These are phyloP conservation scores for Evansstolkia leycettana DNA, from an alignment of 495 filamentous ascomycete genomes.

Conservation along the genomic window DNA sequence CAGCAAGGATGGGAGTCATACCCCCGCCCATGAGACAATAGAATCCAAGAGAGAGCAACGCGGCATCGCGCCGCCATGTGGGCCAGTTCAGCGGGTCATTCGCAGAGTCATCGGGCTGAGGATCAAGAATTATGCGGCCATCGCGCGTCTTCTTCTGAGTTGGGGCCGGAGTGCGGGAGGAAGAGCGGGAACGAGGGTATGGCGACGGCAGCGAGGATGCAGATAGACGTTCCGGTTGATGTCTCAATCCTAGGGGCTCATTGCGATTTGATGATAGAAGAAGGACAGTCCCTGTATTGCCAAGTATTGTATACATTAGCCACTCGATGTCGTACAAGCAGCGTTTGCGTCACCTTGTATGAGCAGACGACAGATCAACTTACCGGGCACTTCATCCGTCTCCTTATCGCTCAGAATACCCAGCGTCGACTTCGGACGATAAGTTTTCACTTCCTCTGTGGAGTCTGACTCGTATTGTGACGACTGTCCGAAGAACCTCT, in stretches of 20 bases:
- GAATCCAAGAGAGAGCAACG: constrained; percentile 73
- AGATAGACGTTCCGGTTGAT: constrained; percentile 62
- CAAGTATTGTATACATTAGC: background rate
- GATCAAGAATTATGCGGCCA: constrained; percentile 79
- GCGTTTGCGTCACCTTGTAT: background rate
- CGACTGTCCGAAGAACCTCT: constrained; percentile 7
- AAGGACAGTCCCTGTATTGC: constrained; percentile 58
- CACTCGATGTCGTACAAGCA: background rate
- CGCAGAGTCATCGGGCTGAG: constrained; percentile 79
- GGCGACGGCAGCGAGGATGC: constrained; percentile 59
- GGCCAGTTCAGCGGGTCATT: constrained; percentile 97
- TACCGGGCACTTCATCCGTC: constrained; percentile 90
- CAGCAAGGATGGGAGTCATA: constrained; percentile 83
- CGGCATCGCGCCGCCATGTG: constrained; percentile 65
- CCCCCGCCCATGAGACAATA: constrained; percentile 90
- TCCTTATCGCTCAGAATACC: constrained; percentile 72
- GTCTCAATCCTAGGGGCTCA: constrained; percentile 68
- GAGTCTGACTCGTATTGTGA: constrained; percentile 1
- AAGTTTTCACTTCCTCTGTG: constrained; percentile 7
- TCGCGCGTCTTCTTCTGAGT: constrained; percentile 67
- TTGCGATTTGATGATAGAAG: constrained; percentile 66
- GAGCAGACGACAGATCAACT: constrained; percentile 8
- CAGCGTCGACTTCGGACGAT: constrained; percentile 55
- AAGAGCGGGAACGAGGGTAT: constrained; percentile 31
- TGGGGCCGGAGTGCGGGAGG: constrained; percentile 20